phyloP scores from a whole-genome alignment of 2,329 filamentous ascomycete genomes.

The Aspergillus ochraceoroseus region DNA sequence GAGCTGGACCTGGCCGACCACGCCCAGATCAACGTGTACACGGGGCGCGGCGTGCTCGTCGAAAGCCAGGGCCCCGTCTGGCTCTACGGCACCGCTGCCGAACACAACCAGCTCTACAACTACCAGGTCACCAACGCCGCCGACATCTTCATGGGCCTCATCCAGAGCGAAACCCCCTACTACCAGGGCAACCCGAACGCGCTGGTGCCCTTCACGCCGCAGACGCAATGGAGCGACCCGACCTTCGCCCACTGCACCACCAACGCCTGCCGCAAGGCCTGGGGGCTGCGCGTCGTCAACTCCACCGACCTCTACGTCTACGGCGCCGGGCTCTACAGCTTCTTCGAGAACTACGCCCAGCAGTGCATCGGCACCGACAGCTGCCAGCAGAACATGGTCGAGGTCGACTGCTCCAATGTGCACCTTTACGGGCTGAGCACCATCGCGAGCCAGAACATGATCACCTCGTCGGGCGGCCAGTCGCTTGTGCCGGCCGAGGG shows the following conservation, averaged over 20 bases:
- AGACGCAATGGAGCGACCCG: conserved; percentile 49
- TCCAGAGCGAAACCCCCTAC: conserved; percentile 84
- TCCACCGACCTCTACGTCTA: conserved; percentile 65
- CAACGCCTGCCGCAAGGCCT: conserved; percentile 63
- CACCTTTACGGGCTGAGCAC: conserved; percentile 66
- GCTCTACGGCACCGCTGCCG: conserved; percentile 68
- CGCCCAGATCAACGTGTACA: conserved; percentile 70
- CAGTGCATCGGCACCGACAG: conserved; percentile 61
- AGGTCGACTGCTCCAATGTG: conserved; percentile 61
- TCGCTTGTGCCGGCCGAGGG: conserved; percentile 38
- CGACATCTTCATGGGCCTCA: conserved; percentile 74
- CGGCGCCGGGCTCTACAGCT: conserved; percentile 71
- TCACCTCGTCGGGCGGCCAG: conserved; percentile 46
- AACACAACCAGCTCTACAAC: conserved; percentile 63
- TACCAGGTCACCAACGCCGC: conserved; percentile 75
- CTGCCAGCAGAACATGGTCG: conserved; percentile 75
- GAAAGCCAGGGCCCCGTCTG: conserved; percentile 75
- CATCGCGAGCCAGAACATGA: conserved; percentile 70
- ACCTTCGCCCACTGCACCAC: conserved; percentile 60
- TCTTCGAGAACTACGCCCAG: conserved; percentile 78
- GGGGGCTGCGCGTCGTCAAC: conserved; percentile 67
- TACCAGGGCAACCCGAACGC: conserved; percentile 79
- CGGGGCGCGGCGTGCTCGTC: conserved; percentile 75
- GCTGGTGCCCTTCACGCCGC: conserved; percentile 45
- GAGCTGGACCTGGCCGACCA: conserved; percentile 71